Base-by-base conservation (phyloP, 805 yeast genomes). In the Lipomyces yamanashiensis region DNA sequence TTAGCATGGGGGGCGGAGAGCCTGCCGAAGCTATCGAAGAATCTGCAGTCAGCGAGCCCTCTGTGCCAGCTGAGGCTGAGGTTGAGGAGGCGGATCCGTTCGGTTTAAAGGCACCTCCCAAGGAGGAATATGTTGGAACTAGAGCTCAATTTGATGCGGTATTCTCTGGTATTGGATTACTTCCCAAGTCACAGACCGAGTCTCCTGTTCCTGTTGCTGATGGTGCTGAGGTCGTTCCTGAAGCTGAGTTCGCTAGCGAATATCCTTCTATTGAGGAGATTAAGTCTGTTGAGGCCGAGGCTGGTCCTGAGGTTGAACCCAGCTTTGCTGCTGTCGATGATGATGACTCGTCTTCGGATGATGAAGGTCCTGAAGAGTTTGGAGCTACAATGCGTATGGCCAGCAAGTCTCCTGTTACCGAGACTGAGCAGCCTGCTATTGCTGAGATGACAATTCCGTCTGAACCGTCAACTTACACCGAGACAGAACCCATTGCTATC, bases 301-400 rank as follows among this genome's bases (percentile, higher is more conserved):
- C 9, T 40, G 62, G 13, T 70, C 68, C n/a, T 55, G 51, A 3
- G 64, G 13, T 49, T 63, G 53, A 73, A 15, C 67, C 64, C 4
- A 74, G 70, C n/a, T 72, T 64, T 7, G 66, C 70, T 10, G 71
- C 19, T 17, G 64, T 39, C 12, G 37, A 34, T 15, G 54, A 62
- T 17, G 72, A 68, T 7, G 73, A 70, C 10, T 58, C 68, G 49
- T 69, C 74, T 33, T 72, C 71, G 17, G 76, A 73, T 34, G 72
- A 71, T 7, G 76, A 72, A 23, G 75, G 67, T 5, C 69, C 70
- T 8, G 72, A 71, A 56, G 66, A 67, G 37, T 59, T 67, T 37
- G 61, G 54, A 9, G 23, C 54, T 41, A 19, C 61, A 36, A 44
- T 34, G 59, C 57, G 57, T 12, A 23, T 53, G 39, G 57, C 57